Evolutionary conservation across 345 rosid genomes (phyloP).

Genomic region (Aethionema arabicum): DNA sequence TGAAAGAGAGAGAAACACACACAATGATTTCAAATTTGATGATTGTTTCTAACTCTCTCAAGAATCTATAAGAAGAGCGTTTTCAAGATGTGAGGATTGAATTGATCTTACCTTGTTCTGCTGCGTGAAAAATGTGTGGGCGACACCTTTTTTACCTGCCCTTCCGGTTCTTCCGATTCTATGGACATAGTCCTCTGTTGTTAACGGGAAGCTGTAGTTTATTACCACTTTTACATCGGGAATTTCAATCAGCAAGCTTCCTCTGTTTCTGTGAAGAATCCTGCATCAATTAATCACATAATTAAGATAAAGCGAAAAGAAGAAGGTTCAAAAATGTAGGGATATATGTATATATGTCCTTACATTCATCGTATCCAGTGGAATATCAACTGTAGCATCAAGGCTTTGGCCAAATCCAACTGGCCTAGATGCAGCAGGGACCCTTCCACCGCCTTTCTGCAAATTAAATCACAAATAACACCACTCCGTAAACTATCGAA

Average conservation of each 20-base stretch:
- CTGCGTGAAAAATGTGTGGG: constrained; percentile 89
- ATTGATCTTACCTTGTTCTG: constrained; percentile 65
- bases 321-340: not conserved
- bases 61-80: constrained; percentile 1
- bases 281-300: constrained; percentile 40
- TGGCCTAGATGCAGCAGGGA: no score
- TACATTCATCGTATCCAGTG: constrained; percentile 78
- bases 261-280: constrained; percentile 69
- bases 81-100: not conserved
- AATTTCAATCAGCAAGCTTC: constrained; percentile 74
- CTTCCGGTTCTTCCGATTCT: constrained; percentile 96
- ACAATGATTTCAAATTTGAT: not conserved
- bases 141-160: constrained; percentile 96
- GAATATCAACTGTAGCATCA: no score
- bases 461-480: constrained; percentile 8
- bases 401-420: no score
- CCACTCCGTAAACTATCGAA: constrained; percentile 6
- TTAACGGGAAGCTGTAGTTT: constrained; percentile 90
- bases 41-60: not conserved
- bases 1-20: constrained; percentile 27
- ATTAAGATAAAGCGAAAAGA: constrained; percentile 19
- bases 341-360: constrained; percentile 22
- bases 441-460: constrained; percentile 73
- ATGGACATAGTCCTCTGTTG: constrained; percentile 93
- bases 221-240: constrained; percentile 96